Base-by-base conservation (phyloP, 106 monocot species). In the Platanthera zijinensis region DNA sequence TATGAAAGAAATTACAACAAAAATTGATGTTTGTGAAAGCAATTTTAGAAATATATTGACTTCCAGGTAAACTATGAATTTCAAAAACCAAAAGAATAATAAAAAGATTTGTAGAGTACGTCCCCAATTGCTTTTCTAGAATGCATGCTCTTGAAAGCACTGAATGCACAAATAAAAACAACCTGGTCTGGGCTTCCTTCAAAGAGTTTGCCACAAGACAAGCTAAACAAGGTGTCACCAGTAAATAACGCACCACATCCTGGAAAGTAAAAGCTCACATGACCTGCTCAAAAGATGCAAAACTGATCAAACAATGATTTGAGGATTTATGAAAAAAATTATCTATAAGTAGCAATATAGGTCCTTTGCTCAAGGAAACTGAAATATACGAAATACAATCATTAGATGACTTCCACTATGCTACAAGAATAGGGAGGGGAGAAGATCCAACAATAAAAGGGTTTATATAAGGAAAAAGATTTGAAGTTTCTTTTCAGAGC, bases 161-260 rank as follows among this genome's bases (percentile, higher is more conserved):
- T 61, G 21, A 21, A 61, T 19, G 18, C 59, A 19, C 6, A 67
- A 71, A 71, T 1, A 71, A 48, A 48, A n/a, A 71, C 10, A 78
- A 95, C 96, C 93, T 97, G 91, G 52, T 89, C 87, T 53, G 90
- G 89, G 22, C 62, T 87, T 79, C 96, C 93, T 81, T 93, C 96
- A 75, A 93, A 97, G 80, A 97, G 96, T 80, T 97, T 97, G 51
- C 96, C 96, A 75, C 96, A 97, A 39, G 96, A 97, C 74, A 97
- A 86, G 82, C 91, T 97, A 78, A 97, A 96, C 68, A 97, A 82
- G 11, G 93, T 91, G 70, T 97, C 96, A 17, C 96, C 96, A 7
- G 93, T 93, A 82, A 97, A 97, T 86, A 97, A 70, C 19, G 90
- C 84, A 79, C 85, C 78, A 79, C 86, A 85, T 71, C 84, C 87